Conservation (phyloP, 2,329 filamentous ascomycete species). For the Fusarium agapanthi region DNA sequence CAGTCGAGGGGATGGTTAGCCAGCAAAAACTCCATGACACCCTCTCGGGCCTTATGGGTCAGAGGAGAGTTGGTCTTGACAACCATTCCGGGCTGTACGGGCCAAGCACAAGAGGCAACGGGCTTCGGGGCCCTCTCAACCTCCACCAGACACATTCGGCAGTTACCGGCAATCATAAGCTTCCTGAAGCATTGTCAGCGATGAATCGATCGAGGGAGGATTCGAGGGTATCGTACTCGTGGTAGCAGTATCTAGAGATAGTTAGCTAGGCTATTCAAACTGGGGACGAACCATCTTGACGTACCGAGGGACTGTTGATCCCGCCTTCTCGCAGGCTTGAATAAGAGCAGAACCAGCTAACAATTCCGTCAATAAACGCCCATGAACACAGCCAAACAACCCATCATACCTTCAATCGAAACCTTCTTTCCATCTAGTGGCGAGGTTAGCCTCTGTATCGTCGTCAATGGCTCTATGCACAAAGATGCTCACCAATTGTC, state of each 20-base stretch:
- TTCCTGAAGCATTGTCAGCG: slow-evolving; percentile 71
- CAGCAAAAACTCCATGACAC: slow-evolving; percentile 98
- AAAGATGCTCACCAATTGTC: slow-evolving; percentile 76
- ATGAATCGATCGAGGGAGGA: slow-evolving; percentile 41
- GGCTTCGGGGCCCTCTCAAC: slow-evolving; percentile 97
- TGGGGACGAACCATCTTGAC: slow-evolving; percentile 38
- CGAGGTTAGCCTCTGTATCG: slow-evolving; percentile 44
- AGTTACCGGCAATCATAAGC: slow-evolving; percentile 98
- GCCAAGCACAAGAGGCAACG: slow-evolving; percentile 98
- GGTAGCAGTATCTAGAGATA: slow-evolving; percentile 87
- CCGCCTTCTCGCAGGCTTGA: slow-evolving; percentile 98
- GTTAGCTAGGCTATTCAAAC: slow-evolving; percentile 47
- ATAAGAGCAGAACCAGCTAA: slow-evolving; percentile 95
- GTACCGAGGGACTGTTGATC: slow-evolving; percentile 85
- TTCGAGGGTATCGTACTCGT: slow-evolving; percentile 74
- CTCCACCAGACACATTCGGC: slow-evolving; percentile 99
- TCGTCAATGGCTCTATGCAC: slow-evolving; percentile 44
- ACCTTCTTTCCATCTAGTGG: slow-evolving; percentile 92
- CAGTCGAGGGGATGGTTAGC: slow-evolving; percentile 97
- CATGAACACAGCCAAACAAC: slow-evolving; percentile 25
- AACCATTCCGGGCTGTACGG: slow-evolving; percentile 97
- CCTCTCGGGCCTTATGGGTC: slow-evolving; percentile 96
- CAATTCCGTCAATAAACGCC: slow-evolving; percentile 50
- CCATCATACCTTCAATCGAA: slow-evolving; percentile 85
- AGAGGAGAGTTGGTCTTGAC: slow-evolving; percentile 98